Base-by-base conservation (phyloP, 176 grass and related monocot genomes). In the Alloteropsis semialata region DNA sequence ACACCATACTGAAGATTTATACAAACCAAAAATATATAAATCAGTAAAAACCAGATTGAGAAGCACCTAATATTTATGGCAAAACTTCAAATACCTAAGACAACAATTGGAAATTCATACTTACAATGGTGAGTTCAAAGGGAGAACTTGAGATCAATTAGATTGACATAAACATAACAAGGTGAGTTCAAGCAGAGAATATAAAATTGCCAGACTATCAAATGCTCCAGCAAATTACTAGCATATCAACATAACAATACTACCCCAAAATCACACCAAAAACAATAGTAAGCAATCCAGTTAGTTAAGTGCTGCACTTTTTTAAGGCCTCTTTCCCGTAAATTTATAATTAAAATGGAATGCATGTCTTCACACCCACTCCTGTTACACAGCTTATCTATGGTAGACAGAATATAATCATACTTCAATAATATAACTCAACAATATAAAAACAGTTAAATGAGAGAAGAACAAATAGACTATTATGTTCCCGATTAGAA, bases 71-170 rank as follows among this genome's bases (percentile, higher is more conserved):
- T 50, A 78, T 42, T n/a, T 45, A 44, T 65, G 22, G 21, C 29
- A 87, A 21, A 77, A 58, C 41, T 25, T 75, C 46, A 74, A 80
- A 81, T 43, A 80, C 30, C 36, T 10, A 61, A 6, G 37, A 56
- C 21, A 37, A 45, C 30, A n/a, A 25, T 81, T 59, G 16, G 29
- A 68, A 67, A n/a, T 22, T 46, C 29, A 38, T 75, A 87, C n/a
- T 69, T 72, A 46, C 33, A 30, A 36, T 57, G n/a, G 5, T 66
- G 21, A 44, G 22, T 38, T 45, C 21, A 46, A 25, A 66, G 14
- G 37, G 48, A 81, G 42, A 56, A 75, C 12, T 59, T 59, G 4
- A 62, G 77, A 63, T 22, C 37, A 34, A 10, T 72, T 78, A 64
- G 37, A 54, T 36, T 71, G 34, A 39, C 15, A 12, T 30, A 87